Base-by-base conservation (phyloP, 2,329 filamentous ascomycete genomes). In the Penicillium sp. region DNA sequence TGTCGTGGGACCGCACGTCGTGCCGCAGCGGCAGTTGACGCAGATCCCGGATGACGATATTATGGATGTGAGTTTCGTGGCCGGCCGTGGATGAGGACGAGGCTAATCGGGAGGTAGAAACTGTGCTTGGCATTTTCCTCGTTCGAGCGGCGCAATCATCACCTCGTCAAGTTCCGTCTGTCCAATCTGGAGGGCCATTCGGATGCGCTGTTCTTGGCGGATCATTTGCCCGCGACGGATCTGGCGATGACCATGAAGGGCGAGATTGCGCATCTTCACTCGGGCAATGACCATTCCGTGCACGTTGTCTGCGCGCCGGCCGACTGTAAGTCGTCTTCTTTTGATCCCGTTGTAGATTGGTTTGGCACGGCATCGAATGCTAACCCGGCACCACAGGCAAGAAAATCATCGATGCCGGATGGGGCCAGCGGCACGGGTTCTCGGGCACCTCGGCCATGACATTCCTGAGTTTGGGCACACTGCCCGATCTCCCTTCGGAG, bases 241-340 rank as follows among this genome's bases (percentile, higher is more conserved):
- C 46, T 60, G 7, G 60, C 63, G 2, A 30, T 51, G 40, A 36
- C 45, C 6, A 56, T 64, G 46, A 80, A 84, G 56, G 88, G 89
- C 13, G 90, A 95, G 71, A 81, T 95, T 44, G 86, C 84, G 62
- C 91, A 95, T 69, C 81, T 90, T 14, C 90, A 95, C 70, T 81
- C 84, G 30, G 84, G 80, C 4, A 56, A 60, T 22, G 90, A 95
- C 56, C 81, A 86, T 57, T 88, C 84, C 0, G 76, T 92, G 78
- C 90, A 95, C 71, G 76, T 92, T 72, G 87, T 84, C 38, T 75
- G 95, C 50, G 88, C 94, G 58, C 89, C 89, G 0, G 81, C 87
- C 31, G 90, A 95, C 68, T 88, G 87, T 69, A 60, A 48, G 64
- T 51, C 28, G 9, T 20, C 22, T 22, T 25, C 18, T 30, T 25